phyloP scores from a whole-genome alignment of 1,139 yeast genomes.

The Hemisphaericaspora xylofermentans region DNA sequence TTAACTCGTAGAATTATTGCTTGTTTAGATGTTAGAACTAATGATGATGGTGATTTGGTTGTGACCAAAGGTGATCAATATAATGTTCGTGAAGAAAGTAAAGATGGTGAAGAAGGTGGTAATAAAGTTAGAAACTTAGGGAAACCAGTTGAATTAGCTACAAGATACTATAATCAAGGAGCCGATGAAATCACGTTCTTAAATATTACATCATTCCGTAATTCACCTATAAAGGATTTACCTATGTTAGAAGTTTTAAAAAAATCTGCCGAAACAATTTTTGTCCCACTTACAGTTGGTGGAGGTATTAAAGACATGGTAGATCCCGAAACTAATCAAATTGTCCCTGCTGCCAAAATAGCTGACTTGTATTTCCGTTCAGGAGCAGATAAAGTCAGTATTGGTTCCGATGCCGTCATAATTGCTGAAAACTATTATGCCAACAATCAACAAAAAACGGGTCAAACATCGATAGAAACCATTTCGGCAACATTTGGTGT shows the following conservation, averaged over 20 bases:
- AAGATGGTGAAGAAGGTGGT: constrained; percentile 35
- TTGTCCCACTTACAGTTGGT: constrained; percentile 96
- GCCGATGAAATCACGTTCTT: constrained; percentile 95
- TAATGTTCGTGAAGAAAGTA: constrained; percentile 79
- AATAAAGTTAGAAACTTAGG: constrained; percentile 82
- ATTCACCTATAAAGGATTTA: constrained; percentile 85
- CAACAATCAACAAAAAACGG: constrained; percentile 56
- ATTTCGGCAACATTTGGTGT: constrained; percentile 89
- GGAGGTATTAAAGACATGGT: constrained; percentile 92
- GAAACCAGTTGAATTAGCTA: constrained; percentile 92
- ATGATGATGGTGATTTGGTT: constrained; percentile 90
- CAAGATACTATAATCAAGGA: constrained; percentile 85
- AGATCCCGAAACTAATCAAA: constrained; percentile 73
- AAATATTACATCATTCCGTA: constrained; percentile 91
- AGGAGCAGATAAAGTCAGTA: constrained; percentile 96
- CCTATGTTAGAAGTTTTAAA: constrained; percentile 92
- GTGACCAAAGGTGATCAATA: constrained; percentile 98
- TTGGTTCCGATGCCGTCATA: constrained; percentile 93
- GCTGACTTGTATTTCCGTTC: constrained; percentile 90
- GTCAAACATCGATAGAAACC: constrained; percentile 84
- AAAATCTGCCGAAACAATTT: constrained; percentile 81
- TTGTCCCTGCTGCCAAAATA: constrained; percentile 81
- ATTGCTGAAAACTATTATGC: constrained; percentile 83
- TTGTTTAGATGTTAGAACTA: constrained; percentile 92
- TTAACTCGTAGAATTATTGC: constrained; percentile 90